Evolutionary conservation across 2,329 filamentous ascomycete species (phyloP).

Genomic region (Geosmithia flava): DNA sequence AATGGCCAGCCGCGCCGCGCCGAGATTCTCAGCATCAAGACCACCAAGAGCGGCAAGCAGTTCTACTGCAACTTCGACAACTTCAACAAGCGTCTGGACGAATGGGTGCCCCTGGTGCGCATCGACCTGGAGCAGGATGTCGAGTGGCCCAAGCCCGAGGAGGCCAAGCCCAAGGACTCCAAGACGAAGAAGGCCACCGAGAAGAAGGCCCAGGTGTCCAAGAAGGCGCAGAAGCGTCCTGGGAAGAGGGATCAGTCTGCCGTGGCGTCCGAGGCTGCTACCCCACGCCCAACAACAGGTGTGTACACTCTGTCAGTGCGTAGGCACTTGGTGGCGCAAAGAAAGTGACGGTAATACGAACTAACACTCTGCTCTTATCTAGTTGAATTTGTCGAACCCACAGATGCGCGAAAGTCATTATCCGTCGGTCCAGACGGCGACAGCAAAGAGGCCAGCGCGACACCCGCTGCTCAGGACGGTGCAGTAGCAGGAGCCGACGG

Average conservation of each 20-base stretch:
- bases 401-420: slow-evolving; percentile 30
- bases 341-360: not conserved
- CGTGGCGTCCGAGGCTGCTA: slow-evolving; percentile 37
- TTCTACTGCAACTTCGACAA: slow-evolving; percentile 98
- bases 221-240: slow-evolving; percentile 44
- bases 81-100: slow-evolving; percentile 78
- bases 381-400: slow-evolving; percentile 34
- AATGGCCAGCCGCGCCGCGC: slow-evolving; percentile 83
- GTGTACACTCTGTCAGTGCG: not conserved
- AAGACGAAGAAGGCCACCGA: slow-evolving; percentile 61
- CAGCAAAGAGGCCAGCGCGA: slow-evolving; percentile 29
- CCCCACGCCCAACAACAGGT: slow-evolving; percentile 39
- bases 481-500: slow-evolving; percentile 27
- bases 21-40: slow-evolving; percentile 90
- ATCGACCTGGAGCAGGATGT: slow-evolving; percentile 86
- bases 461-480: slow-evolving; percentile 33
- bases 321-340: not conserved
- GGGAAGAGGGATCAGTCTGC: slow-evolving; percentile 42
- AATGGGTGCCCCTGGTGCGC: slow-evolving; percentile 76
- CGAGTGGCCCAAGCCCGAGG: slow-evolving; percentile 90
- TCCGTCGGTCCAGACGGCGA: slow-evolving; percentile 29
- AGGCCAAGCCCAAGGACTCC: slow-evolving; percentile 60
- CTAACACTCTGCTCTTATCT: not conserved
- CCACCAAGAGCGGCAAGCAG: slow-evolving; percentile 74
- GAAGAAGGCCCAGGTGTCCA: slow-evolving; percentile 40